Conservation (phyloP, 1,284 basidiomycete species). For the Amylostereum areolatum region DNA sequence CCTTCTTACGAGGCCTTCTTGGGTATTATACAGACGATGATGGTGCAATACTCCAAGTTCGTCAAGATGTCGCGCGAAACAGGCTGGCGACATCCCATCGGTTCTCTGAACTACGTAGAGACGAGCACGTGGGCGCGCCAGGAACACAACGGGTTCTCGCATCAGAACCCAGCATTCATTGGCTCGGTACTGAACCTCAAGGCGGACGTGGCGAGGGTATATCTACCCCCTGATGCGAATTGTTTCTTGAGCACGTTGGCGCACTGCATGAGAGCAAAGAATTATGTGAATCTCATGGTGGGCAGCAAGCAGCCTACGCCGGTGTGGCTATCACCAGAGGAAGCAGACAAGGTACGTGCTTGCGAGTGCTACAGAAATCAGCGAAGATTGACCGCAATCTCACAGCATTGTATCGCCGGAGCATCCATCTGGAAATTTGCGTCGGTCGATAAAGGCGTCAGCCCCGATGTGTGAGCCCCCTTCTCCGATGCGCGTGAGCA, state of each 20-base stretch:
- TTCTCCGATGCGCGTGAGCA: background rate
- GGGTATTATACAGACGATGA: conserved; percentile 74
- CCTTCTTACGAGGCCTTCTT: conserved; percentile 87
- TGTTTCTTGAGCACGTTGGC: conserved; percentile 75
- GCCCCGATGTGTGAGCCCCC: conserved; percentile 56
- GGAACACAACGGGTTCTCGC: conserved; percentile 76
- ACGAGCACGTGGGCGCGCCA: conserved; percentile 85
- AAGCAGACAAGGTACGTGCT: conserved; percentile 47
- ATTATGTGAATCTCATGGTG: conserved; percentile 83
- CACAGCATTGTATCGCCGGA: conserved; percentile 69
- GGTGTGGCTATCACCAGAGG: conserved; percentile 62
- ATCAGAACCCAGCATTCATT: conserved; percentile 85
- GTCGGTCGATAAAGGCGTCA: conserved; percentile 57
- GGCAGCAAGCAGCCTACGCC: conserved; percentile 79
- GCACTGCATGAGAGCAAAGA: conserved; percentile 78
- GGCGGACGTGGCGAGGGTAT: conserved; percentile 70
- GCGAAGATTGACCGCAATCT: background rate
- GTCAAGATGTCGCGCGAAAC: conserved; percentile 77
- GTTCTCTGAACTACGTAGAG: conserved; percentile 82
- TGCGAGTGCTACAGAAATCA: background rate
- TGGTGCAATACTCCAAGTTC: conserved; percentile 84
- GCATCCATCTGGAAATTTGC: conserved; percentile 74
- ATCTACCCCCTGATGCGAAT: conserved; percentile 88
- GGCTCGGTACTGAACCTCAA: conserved; percentile 78
- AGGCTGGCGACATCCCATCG: conserved; percentile 65